Base-by-base conservation (phyloP, 306 rosid species). In the Luffa acutangula region DNA sequence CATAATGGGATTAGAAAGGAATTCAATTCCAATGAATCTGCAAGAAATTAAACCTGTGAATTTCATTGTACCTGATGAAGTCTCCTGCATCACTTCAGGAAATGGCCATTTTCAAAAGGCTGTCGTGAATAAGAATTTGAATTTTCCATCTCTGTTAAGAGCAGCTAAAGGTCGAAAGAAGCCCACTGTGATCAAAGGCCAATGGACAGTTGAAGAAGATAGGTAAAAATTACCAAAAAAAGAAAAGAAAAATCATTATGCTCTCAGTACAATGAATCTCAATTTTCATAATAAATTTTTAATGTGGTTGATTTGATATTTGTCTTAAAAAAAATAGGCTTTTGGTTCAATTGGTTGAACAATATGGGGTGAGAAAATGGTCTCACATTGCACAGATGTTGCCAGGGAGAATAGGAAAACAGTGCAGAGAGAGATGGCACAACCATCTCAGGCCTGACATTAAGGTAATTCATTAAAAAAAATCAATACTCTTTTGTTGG, bases 401-500 rank as follows among this genome's bases (percentile, higher is more conserved):
- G 87, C 93, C 93, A 42, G 97, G 97, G 67, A 91, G 99, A 83
- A 95, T 93, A 59, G 97, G 99, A 56, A 95, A 95, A 80, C 98
- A 93, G 13, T 95, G 98, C 79, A 90, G 98, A 85, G 97, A 95
- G 82, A 83, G 98, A 82, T 95, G 98, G 97, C 98, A 95, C 84
- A 95, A 95, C 80, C 98, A 95, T 83, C 89, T 95, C 64, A 87
- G 90, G 79, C 99, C 99, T 20, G 97, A 93, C 84, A 95, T 95
- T 76, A 95, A 91, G 97, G 99, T 95, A 73, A 13, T 67, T 43
- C 59, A 33, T 45, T 25, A 17, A 20, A 60, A 11, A 11, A 3
- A 31, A 31, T 31, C 1, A 57, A 9, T 57, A 33, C 31, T 9
- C n/a, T 37, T 25, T 33, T 45, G 3, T 2, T 17, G 3, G 51